Base-by-base conservation (phyloP, 257 asterid species). In the Avicennia marina region DNA sequence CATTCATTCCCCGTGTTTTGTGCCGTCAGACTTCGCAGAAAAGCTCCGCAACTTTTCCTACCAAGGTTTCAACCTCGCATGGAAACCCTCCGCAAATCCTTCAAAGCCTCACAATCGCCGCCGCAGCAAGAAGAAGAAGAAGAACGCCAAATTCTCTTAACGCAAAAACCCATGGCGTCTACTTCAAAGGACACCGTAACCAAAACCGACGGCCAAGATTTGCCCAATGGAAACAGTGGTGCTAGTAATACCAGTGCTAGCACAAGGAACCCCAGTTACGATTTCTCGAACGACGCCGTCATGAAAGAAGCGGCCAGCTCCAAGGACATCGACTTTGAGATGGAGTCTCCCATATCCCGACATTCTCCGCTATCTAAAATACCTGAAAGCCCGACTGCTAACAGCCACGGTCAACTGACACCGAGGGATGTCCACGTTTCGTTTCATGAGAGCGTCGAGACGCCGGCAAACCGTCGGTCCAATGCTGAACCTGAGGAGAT, bases 391-490 rank as follows among this genome's bases (percentile, higher is more conserved):
- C 82, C 91, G 10, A 62, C 70, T 26, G 49, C 72, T 6, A 34
- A 42, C 4, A 33, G 44, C 47, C 17, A n/a, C 43, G 84, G 56
- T 0, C 73, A 50, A 1, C 44, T 64, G 2, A 65, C 86, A 20
- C 83, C 81, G 11, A 63, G 77, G 34, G 95, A 69, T 1, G 73
- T 75, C 40, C 76, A 85, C 0, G 85, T 86, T 10, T 81, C 90
- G 5, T 76, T 78, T 33, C 68, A 69, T 39, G 82, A 71, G 36
- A 55, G 41, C 24, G 15, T 60, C 18, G 90, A 74, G 13, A 47
- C 74, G 56, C 53, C 69, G 7, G 34, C 52, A 39, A 71, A 71
- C 20, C 87, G 81, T 34, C 75, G 82, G 33, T 89, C 94, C 40
- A 78, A 60, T 39, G 83, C 58, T 1, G 82, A 64, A 57, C 69